Evolutionary conservation across 2,329 filamentous ascomycete genomes (phyloP).

Genomic region (Clarireedia monteithiana): DNA sequence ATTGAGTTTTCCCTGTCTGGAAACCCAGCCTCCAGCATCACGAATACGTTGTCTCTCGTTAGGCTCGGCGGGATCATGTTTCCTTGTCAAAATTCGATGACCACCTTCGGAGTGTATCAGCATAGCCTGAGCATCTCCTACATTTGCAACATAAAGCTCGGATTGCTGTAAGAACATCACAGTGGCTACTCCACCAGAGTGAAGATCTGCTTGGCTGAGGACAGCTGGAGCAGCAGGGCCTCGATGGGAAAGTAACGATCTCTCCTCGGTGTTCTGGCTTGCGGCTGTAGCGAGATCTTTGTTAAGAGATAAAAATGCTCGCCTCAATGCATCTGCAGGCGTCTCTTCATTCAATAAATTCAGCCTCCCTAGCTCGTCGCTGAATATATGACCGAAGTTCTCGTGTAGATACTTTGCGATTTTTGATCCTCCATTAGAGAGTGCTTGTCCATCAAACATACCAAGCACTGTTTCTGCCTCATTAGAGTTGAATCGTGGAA

Average conservation of each 20-base stretch:
- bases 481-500: slow-evolving; percentile 82
- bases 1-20: slow-evolving; percentile 87
- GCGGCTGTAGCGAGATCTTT: slow-evolving; percentile 87
- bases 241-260: slow-evolving; percentile 57
- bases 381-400: slow-evolving; percentile 83
- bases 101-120: slow-evolving; percentile 83
- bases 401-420: slow-evolving; percentile 96
- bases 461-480: slow-evolving; percentile 87
- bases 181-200: slow-evolving; percentile 85
- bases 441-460: slow-evolving; percentile 91
- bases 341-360: slow-evolving; percentile 62
- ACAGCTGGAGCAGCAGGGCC: slow-evolving; percentile 66
- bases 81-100: slow-evolving; percentile 75
- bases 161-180: slow-evolving; percentile 84
- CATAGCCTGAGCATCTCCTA: slow-evolving; percentile 93
- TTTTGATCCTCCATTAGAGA: slow-evolving; percentile 84
- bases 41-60: slow-evolving; percentile 81
- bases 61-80: slow-evolving; percentile 87
- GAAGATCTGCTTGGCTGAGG: slow-evolving; percentile 80
- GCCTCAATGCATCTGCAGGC: slow-evolving; percentile 72
- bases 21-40: slow-evolving; percentile 92
- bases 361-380: slow-evolving; percentile 69
- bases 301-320: slow-evolving; percentile 83
- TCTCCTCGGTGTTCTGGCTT: slow-evolving; percentile 71
- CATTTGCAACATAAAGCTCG: slow-evolving; percentile 89